Conservation (phyloP, 345 rosid species). For the Jatropha curcas region DNA sequence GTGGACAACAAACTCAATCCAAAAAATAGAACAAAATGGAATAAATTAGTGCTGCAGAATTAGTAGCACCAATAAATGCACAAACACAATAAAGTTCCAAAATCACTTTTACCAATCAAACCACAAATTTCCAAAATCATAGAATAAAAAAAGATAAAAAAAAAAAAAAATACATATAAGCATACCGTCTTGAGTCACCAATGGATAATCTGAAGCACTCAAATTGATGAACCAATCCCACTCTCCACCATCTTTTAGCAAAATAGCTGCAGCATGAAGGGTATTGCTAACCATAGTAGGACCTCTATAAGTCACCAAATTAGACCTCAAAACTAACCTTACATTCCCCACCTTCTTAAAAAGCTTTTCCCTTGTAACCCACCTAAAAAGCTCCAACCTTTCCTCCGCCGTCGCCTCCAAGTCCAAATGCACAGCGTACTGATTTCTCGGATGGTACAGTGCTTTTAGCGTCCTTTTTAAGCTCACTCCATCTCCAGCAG, state of each 20-base stretch:
- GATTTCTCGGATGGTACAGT: slow-evolving; percentile 88
- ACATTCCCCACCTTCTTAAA: slow-evolving; percentile 67
- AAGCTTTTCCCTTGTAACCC: slow-evolving; percentile 50
- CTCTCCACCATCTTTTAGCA: slow-evolving; percentile 69
- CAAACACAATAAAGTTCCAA: background rate
- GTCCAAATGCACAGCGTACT: slow-evolving; percentile 75
- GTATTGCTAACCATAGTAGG: slow-evolving; percentile 96
- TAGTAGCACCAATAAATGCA: background rate
- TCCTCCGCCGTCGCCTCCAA: slow-evolving; percentile 75
- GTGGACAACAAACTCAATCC: background rate
- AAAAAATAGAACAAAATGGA: background rate
- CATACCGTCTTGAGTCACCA: slow-evolving; percentile 90
- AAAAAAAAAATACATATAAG: background rate
- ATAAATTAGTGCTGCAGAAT: background rate
- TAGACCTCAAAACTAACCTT: slow-evolving; percentile 65
- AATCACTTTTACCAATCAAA: background rate
- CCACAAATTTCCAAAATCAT: background rate
- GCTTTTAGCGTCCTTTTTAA: slow-evolving; percentile 70
- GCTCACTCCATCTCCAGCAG: slow-evolving; percentile 70
- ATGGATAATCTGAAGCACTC: slow-evolving; percentile 93
- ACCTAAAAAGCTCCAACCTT: slow-evolving; percentile 63
- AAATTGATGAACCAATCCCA: slow-evolving; percentile 97
- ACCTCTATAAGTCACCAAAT: slow-evolving; percentile 82
- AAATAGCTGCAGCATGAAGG: slow-evolving; percentile 78
- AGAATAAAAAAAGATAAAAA: no score